Base-by-base conservation (phyloP, 345 rosid species). In the Corymbia maculata region DNA sequence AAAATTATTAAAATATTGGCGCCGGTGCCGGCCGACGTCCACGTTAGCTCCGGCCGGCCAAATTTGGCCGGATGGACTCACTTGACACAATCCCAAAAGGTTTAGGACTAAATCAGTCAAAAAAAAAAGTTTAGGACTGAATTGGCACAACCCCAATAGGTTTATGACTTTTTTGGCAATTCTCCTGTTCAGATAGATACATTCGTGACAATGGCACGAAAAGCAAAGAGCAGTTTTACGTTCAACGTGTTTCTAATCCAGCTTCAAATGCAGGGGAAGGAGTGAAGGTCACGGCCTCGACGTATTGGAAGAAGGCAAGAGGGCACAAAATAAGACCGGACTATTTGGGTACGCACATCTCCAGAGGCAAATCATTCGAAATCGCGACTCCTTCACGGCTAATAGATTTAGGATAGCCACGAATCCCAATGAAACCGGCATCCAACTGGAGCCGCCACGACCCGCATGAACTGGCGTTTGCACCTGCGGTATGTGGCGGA, bases 351-450 rank as follows among this genome's bases (percentile, higher is more conserved):
- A 52, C 53, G 53, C 53, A 52, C 53, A 52, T 52, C 53, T 52
- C 53, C 14, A 52, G 16, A 52, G 6, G 53, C 53, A 52, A 52
- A 16, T 14, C 7, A 17, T 52, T 52, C 53, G 53, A 52, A 52
- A 52, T 7, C 6, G 53, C 53, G 16, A 52, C 53, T 52, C 19
- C 17, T 15, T 52, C 53, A 52, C 53, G 14, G 53, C 53, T 52
- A 0, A 15, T 52, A 91, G 92, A 13, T 95, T 94, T 64, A 92
- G 92, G 90, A 92, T 95, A 79, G 89, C 86, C 86, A 82, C 90
- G 15, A 86, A 87, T 53, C 89, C 88, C 59, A 90, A 86, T 57
- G 89, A 86, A 89, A 93, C 91, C 21, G 98, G 97, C 55, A 87
- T 95, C 86, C 36, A 87, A 49, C 93, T 75, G 75, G 82, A 66